phyloP scores from a whole-genome alignment of 371 early-diverging fungal species.

The Phascolomyces articulosus region DNA sequence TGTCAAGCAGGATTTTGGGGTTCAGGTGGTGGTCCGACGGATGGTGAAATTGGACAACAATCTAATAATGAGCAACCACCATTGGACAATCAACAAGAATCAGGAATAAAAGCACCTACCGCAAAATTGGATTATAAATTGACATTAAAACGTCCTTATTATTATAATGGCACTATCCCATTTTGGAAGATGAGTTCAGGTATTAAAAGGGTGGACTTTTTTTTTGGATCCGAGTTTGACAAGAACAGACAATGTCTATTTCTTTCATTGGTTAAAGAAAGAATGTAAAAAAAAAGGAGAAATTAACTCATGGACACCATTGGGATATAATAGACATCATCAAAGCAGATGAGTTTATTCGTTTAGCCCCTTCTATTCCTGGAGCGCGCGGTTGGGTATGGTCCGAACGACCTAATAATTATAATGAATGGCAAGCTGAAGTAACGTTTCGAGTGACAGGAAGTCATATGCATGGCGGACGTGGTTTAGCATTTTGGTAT shows the following conservation, averaged over 20 bases:
- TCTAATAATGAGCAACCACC: too few relatives aligned
- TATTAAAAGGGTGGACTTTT: too few relatives aligned
- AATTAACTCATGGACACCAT: not conserved
- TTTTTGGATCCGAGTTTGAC: not conserved
- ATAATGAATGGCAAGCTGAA: conserved; percentile 80
- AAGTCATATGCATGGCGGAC: conserved; percentile 68
- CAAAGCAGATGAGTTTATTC: conserved; percentile 61
- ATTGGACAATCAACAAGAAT: not conserved
- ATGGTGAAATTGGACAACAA: not conserved
- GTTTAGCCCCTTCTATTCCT: conserved; percentile 72
- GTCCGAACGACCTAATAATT: conserved; percentile 64
- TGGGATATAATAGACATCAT: conserved; percentile 56
- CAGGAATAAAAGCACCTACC: conserved; percentile 17
- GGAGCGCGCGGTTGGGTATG: conserved; percentile 71
- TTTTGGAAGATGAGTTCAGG: conserved; percentile 59
- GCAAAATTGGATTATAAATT: conserved; percentile 65
- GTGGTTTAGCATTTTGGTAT: conserved; percentile 91
- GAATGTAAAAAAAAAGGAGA: too few relatives aligned
- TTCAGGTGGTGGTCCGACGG: not conserved
- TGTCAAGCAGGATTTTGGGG: not conserved
- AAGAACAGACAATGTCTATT: too few relatives aligned
- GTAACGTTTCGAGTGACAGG: conserved; percentile 71
- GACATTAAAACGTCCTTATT: conserved; percentile 67
- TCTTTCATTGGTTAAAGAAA: too few relatives aligned
- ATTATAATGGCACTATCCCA: conserved; percentile 57